These are phyloP conservation scores for Aspergillus hiratsukae DNA, from an alignment of 2,329 filamentous ascomycete genomes.

Conservation along the genomic window DNA sequence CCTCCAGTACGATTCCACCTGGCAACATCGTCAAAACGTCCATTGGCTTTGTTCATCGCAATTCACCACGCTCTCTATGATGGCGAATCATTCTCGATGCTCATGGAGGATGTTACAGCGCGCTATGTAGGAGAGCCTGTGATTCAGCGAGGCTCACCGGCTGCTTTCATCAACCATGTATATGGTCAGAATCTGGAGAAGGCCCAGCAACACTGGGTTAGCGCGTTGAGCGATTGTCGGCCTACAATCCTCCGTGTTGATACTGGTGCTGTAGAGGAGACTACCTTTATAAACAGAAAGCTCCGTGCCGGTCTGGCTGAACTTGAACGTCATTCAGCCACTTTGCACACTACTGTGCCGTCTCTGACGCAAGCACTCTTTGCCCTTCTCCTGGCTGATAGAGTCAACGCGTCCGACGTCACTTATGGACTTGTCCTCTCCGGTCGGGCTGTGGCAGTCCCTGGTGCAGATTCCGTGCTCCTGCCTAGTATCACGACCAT, in stretches of 20 bases:
- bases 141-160: slow-evolving; percentile 16
- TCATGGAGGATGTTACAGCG: slow-evolving; percentile 29
- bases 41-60: slow-evolving; percentile 25
- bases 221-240: slow-evolving; percentile 18
- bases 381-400: slow-evolving; percentile 30
- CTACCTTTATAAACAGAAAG: slow-evolving; percentile 7
- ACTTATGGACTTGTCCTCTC: slow-evolving; percentile 33
- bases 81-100: slow-evolving; percentile 29
- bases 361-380: slow-evolving; percentile 31
- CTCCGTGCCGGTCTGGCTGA: slow-evolving; percentile 19
- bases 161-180: slow-evolving; percentile 25
- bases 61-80: slow-evolving; percentile 39
- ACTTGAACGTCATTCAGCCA: slow-evolving; percentile 22
- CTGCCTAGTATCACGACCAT: slow-evolving; percentile 37
- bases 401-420: slow-evolving; percentile 22
- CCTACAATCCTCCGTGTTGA: slow-evolving; percentile 16
- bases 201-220: slow-evolving; percentile 25
- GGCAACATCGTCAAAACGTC: slow-evolving; percentile 5
- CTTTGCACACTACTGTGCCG: slow-evolving; percentile 27
- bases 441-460: slow-evolving; percentile 28
- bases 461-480: slow-evolving; percentile 28
- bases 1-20: slow-evolving; percentile 28
- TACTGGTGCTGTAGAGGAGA: slow-evolving; percentile 5
- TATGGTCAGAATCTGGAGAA: slow-evolving; percentile 20
- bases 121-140: slow-evolving; percentile 18